phyloP scores from a whole-genome alignment of 352 stramenopile genomes.

The Phytophthora idaei region DNA sequence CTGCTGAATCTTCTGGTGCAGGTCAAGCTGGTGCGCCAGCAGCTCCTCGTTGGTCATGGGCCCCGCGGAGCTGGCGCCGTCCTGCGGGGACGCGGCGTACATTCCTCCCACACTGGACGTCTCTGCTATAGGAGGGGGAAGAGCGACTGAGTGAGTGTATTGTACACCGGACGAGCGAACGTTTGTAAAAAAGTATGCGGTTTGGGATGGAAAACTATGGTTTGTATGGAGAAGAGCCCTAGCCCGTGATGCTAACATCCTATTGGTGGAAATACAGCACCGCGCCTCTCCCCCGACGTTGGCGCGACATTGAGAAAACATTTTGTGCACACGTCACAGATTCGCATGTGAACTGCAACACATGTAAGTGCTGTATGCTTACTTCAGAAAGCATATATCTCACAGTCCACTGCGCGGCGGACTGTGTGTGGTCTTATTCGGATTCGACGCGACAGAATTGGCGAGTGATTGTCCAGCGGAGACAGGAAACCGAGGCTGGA shows the following conservation, averaged over 20 bases:
- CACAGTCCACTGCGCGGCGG: too few relatives aligned
- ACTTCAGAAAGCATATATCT: too few relatives aligned
- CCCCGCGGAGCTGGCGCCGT: constrained; percentile 13
- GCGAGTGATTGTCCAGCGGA: constrained; percentile 11
- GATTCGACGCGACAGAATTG: background rate
- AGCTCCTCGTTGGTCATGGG: constrained; percentile 82
- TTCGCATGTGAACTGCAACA: too few relatives aligned
- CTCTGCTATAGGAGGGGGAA: constrained; percentile 12
- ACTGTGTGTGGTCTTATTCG: background rate
- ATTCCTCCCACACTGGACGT: constrained; percentile 25
- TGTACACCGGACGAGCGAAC: constrained; percentile 18
- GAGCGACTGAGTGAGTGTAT: constrained; percentile 21
- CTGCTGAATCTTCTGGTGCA: constrained; percentile 88
- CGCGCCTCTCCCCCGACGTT: constrained; percentile 13
- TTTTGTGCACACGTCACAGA: constrained; percentile 29
- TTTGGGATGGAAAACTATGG: background rate
- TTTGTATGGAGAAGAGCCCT: background rate
- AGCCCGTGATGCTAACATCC: background rate
- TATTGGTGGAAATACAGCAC: constrained; percentile 17
- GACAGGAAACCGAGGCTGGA: background rate
- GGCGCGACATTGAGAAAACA: constrained; percentile 15
- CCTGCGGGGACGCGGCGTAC: constrained; percentile 13
- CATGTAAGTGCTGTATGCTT: too few relatives aligned
- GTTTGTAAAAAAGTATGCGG: constrained; percentile 17
- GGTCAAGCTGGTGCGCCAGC: constrained; percentile 76